Percentiles rank a stretch among this genome's conserved stretches.
These are phyloP conservation scores for Penicillium sp. DNA, from an alignment of 2,329 filamentous ascomycete genomes.

Conservation along the genomic window DNA sequence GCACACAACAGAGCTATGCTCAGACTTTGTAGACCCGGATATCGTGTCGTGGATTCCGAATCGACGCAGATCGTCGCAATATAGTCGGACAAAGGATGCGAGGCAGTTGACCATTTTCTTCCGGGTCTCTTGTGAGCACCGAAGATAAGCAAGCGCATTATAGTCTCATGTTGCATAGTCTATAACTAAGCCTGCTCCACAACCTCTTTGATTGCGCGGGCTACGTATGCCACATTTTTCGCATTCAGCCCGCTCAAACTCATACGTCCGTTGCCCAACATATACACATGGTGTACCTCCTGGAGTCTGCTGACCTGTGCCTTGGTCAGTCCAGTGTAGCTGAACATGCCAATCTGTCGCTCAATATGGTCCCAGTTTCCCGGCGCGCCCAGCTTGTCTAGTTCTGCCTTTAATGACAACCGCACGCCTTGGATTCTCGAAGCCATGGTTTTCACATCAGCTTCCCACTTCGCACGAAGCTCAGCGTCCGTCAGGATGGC, in stretches of 20 bases:
- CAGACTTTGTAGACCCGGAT: too few relatives aligned
- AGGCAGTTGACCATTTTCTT: too few relatives aligned
- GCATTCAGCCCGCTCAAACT: conserved; percentile 34
- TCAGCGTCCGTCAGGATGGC: conserved; percentile 23
- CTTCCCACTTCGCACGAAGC: conserved; percentile 30
- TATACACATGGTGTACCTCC: conserved; percentile 37
- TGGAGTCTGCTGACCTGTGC: conserved; percentile 32
- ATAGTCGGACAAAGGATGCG: too few relatives aligned
- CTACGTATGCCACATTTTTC: conserved; percentile 22
- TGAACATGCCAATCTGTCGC: conserved; percentile 45
- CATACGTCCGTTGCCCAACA: conserved; percentile 35
- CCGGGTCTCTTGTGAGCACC: too few relatives aligned
- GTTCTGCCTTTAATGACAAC: conserved; percentile 18
- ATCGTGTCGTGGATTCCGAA: too few relatives aligned
- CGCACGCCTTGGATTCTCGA: conserved; percentile 27
- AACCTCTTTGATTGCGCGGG: conserved; percentile 17
- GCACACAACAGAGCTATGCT: too few relatives aligned
- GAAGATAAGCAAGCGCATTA: too few relatives aligned
- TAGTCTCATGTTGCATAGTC: too few relatives aligned
- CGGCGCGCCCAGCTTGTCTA: conserved; percentile 24
- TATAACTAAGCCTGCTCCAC: background rate
- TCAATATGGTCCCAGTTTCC: conserved; percentile 35
- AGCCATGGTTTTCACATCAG: conserved; percentile 37
- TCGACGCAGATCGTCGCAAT: too few relatives aligned
- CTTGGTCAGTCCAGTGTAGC: conserved; percentile 35